Base-by-base conservation (phyloP, 345 rosid species). In the Murraya koenigii region DNA sequence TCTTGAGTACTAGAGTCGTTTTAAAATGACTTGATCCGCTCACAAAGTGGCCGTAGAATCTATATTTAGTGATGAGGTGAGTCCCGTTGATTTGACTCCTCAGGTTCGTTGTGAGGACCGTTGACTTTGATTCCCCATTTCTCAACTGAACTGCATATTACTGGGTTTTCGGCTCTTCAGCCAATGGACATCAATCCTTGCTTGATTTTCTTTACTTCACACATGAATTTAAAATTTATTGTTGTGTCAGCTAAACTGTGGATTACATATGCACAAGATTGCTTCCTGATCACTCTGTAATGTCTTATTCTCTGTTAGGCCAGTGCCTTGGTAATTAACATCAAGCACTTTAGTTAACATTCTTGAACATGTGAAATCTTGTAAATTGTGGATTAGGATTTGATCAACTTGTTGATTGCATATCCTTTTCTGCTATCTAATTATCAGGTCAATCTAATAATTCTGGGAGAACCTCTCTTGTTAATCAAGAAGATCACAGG, bases 381-480 rank as follows among this genome's bases (percentile, higher is more conserved):
- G 38, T 38, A 7, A n/a, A 17, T n/a, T 25, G 55, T 64, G 54
- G 20, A 14, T 2, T 44, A 33, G 30, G 60, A 49, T 20, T 67
- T 23, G 28, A 60, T 77, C 39, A 20, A 30, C 11, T 58, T 76
- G 59, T 20, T 56, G 32, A 28, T 17, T 77, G 15, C 36, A 54
- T 79, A 41, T 72, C 69, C 36, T 15, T 36, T 52, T 22, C 80
- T 80, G 52, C 17, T 78, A 32, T 54, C 69, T 75, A 26, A 64
- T 78, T 78, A 77, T 79, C 81, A 96, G 99, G 90, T 73, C 88
- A 84, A 77, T 65, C 80, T 70, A 79, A 77, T 84, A 77, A 76
- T 80, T 22, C 76, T 25, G 85, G 79, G 38, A 87, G 78, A 79
- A 39, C 82, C 61, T 79, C 82, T 80, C 71, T 74, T 72, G 84